Evolutionary conservation across 2,329 filamentous ascomycete species (phyloP), one percentile per base, ranked within the genome.

Genomic region (Pyrenophora teres): DNA sequence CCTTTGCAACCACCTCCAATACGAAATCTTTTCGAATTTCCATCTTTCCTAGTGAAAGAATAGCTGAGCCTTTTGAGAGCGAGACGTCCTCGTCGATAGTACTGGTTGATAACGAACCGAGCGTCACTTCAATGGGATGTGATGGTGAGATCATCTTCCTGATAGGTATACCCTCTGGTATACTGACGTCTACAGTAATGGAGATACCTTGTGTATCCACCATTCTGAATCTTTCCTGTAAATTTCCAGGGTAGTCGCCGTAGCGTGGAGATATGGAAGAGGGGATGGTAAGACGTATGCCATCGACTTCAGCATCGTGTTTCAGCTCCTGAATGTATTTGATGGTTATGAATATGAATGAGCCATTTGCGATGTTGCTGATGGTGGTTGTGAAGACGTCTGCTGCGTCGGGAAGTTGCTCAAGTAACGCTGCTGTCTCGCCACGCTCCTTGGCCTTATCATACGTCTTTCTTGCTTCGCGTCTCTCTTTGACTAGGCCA

Each of bases 271-370:
- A 40, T 12, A 52, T 43, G 1, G 39, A 30, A 1, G 38, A 19
- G 23, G 49, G 49, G 1, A 52, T 52, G 27, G 39, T 48, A 16
- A 52, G 39, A 19, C 49, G 44, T 12, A 52, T 13, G 4, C 49
- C 49, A 35, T 52, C 39, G 39, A 48, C 44, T 42, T 52, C 44
- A 5, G 49, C 49, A 35, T 52, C 49, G 30, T 52, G 39, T 15
- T 39, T 52, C 2, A 52, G 33, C 27, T 52, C 49, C 19, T 52
- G 49, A 12, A 52, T 25, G 16, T 52, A 52, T 30, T 42, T 52
- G 44, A 52, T 16, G 27, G 49, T 42, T 13, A 52, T 7, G 9
- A 38, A 6, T 7, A 48, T 38, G 3, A 27, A 33, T 27, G 15
- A 15, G 13, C 27, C 32, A 2, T 9, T 10, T 1, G 38, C 19